These are phyloP conservation scores for Leccinum incarnatum DNA, from an alignment of 768 basidiomycete species.

Conservation along the genomic window DNA sequence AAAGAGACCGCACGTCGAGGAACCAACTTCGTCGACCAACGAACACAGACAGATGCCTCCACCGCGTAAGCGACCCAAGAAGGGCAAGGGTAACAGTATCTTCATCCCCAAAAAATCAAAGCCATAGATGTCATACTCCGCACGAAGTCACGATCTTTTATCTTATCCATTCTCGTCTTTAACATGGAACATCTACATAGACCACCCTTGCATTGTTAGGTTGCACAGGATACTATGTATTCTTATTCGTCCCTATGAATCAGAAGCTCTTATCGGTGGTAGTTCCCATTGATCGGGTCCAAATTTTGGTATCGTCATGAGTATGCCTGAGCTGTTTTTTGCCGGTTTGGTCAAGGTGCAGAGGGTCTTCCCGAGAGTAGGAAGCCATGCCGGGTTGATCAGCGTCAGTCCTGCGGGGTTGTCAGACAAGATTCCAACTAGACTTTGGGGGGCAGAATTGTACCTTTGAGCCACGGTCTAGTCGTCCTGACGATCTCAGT, in stretches of 20 bases:
- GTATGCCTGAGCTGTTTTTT: conserved; percentile 61
- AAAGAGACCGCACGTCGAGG: conserved; percentile 22
- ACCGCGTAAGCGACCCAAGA: conserved; percentile 31
- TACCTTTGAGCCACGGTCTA: conserved; percentile 80
- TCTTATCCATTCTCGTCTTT: background rate
- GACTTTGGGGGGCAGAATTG: background rate
- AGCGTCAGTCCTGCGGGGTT: conserved; percentile 63
- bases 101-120: conserved; percentile 64
- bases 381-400: conserved; percentile 86
- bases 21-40: conserved; percentile 16
- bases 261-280: conserved; percentile 47
- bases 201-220: conserved; percentile 9
- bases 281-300: conserved; percentile 87
- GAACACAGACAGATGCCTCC: conserved; percentile 28
- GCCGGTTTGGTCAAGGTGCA: conserved; percentile 89
- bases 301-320: conserved; percentile 81
- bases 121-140: conserved; percentile 15
- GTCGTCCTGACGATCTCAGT: conserved; percentile 78
- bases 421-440: conserved; percentile 1
- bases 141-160: background rate
- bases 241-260: conserved; percentile 17
- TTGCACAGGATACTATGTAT: conserved; percentile 15
- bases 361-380: conserved; percentile 72
- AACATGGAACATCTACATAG: conserved; percentile 2
- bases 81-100: conserved; percentile 35